phyloP scores from a whole-genome alignment of 2,329 filamentous ascomycete species.

The Colletotrichum gloeosporioides region DNA sequence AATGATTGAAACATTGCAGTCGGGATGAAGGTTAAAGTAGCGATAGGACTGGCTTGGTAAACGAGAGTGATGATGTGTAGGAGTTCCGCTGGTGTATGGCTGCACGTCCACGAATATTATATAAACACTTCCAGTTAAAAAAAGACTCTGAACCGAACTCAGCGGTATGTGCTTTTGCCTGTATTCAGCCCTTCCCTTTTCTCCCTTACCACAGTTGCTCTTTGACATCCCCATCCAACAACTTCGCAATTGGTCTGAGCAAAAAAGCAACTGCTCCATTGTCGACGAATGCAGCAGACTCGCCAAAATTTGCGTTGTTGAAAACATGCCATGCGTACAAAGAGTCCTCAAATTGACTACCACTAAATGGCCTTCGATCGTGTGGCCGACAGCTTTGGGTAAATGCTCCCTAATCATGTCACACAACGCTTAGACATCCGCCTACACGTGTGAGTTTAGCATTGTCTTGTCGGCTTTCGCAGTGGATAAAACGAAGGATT shows the following conservation, averaged over 20 bases:
- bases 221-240: background rate
- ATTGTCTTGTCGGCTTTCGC: background rate
- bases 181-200: background rate
- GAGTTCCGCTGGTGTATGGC: background rate
- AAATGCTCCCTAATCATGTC: background rate
- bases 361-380: background rate
- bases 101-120: background rate
- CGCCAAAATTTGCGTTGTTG: background rate
- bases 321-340: background rate
- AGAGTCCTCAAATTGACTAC: background rate
- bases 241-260: background rate
- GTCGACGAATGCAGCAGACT: background rate
- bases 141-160: background rate
- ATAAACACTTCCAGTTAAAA: background rate
- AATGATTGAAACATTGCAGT: background rate
- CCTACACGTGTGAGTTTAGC: background rate
- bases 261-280: background rate
- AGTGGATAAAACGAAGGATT: background rate
- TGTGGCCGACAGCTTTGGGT: background rate
- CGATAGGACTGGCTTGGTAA: background rate
- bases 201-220: background rate
- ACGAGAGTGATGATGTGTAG: background rate
- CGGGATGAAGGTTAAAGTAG: background rate
- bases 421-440: background rate
- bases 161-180: background rate